A percentile compares a stretch with the other conserved stretches of the same genome.
Conservation (phyloP, 805 yeast genomes). For the Cyberlindnera meyerae region DNA sequence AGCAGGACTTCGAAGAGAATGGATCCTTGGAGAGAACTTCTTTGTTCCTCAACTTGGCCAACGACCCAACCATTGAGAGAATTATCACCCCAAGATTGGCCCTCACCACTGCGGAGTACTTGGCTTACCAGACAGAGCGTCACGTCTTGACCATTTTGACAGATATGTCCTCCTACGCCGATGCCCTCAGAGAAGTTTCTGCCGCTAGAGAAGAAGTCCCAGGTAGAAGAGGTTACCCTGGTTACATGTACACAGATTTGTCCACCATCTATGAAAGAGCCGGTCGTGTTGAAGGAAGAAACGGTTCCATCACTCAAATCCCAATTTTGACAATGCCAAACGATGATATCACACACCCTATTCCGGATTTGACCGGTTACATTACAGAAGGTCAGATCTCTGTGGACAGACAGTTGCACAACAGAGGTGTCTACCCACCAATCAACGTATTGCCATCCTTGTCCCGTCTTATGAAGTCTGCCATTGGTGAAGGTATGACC, state of each 20-base stretch:
- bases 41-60: slow-evolving; percentile 93
- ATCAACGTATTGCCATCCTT: slow-evolving; percentile 96
- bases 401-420: slow-evolving; percentile 91
- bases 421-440: slow-evolving; percentile 98
- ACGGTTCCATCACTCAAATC: slow-evolving; percentile 98
- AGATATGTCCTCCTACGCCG: slow-evolving; percentile 99
- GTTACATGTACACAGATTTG: slow-evolving; percentile 99
- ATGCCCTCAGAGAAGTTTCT: slow-evolving; percentile 98
- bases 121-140: slow-evolving; percentile 98
- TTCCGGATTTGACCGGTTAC: slow-evolving; percentile 99
- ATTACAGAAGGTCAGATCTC: slow-evolving; percentile 99
- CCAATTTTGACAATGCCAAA: slow-evolving; percentile 99
- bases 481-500: slow-evolving; percentile 99
- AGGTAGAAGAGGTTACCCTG: slow-evolving; percentile 99
- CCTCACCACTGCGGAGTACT: slow-evolving; percentile 94
- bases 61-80: slow-evolving; percentile 99
- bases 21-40: slow-evolving; percentile 98
- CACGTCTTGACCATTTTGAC: slow-evolving; percentile 97
- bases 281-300: slow-evolving; percentile 99
- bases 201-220: slow-evolving; percentile 99
- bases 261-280: slow-evolving; percentile 99
- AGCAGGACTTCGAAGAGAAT: slow-evolving; percentile 98
- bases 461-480: slow-evolving; percentile 97
- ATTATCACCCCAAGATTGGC: slow-evolving; percentile 99
- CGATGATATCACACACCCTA: slow-evolving; percentile 99